phyloP scores from a whole-genome alignment of 2,329 filamentous ascomycete species.

The Taxawa tesnikishii region DNA sequence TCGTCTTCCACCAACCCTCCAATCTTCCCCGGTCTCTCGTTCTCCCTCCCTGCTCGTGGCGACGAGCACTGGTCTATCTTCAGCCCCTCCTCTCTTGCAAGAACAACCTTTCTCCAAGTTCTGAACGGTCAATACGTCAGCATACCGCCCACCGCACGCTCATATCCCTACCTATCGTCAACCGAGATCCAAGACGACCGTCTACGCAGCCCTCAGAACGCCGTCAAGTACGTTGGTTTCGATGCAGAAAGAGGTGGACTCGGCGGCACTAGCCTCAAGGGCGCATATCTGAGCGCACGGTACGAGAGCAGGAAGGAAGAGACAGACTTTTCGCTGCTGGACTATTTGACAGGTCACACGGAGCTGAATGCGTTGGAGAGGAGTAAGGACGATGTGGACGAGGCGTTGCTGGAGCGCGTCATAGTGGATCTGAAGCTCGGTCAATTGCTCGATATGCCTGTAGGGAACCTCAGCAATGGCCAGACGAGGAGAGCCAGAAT shows the following conservation, averaged over 20 bases:
- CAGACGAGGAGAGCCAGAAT: constrained; percentile 82
- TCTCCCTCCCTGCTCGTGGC: constrained; percentile 52
- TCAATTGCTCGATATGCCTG: constrained; percentile 63
- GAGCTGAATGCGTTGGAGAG: constrained; percentile 62
- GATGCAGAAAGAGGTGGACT: constrained; percentile 55
- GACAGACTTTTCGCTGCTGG: constrained; percentile 72
- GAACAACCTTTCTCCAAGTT: constrained; percentile 72
- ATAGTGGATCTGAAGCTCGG: constrained; percentile 57
- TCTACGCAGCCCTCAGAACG: constrained; percentile 48
- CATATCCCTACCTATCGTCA: constrained; percentile 65
- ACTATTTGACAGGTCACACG: constrained; percentile 74
- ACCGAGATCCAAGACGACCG: constrained; percentile 28
- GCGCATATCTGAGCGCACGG: constrained; percentile 74
- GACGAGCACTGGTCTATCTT: constrained; percentile 60
- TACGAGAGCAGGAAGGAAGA: constrained; percentile 82
- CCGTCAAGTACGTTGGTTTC: constrained; percentile 86
- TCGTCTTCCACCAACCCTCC: constrained; percentile 49
- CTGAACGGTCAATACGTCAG: constrained; percentile 65
- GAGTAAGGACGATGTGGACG: constrained; percentile 28
- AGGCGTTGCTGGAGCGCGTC: constrained; percentile 48
- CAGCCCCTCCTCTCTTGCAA: constrained; percentile 64
- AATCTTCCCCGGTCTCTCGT: constrained; percentile 59
- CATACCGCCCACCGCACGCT: constrained; percentile 61
- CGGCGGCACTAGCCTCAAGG: constrained; percentile 45
- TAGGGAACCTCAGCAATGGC: constrained; percentile 85